Conservation (phyloP, 1,139 yeast genomes). For the Trichomonascaceae sp. region DNA sequence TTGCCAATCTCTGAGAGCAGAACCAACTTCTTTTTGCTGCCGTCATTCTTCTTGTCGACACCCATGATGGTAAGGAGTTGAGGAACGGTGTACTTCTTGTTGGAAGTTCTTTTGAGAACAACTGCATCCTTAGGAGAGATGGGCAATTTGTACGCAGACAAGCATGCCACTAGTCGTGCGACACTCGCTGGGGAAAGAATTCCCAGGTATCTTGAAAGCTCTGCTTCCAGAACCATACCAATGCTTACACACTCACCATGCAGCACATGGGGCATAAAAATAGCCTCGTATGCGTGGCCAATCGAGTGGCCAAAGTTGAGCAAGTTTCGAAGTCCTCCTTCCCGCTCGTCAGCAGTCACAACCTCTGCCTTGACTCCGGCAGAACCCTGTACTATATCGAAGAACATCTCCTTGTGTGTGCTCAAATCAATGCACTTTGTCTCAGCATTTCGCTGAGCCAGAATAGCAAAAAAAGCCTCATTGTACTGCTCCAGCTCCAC, state of each 20-base stretch:
- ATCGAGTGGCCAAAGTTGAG: slow-evolving; percentile 94
- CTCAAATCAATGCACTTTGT: slow-evolving; percentile 41
- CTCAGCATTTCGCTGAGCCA: slow-evolving; percentile 31
- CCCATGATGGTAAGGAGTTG: slow-evolving; percentile 72
- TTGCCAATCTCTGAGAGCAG: slow-evolving; percentile 73
- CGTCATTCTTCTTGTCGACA: slow-evolving; percentile 93
- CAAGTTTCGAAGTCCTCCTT: slow-evolving; percentile 83
- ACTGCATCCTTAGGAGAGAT: slow-evolving; percentile 62
- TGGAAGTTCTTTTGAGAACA: slow-evolving; percentile 54
- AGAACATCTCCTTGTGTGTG: slow-evolving; percentile 58
- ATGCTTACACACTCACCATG: slow-evolving; percentile 97
- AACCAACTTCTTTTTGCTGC: slow-evolving; percentile 78
- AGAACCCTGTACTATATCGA: slow-evolving; percentile 72
- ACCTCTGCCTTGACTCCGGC: slow-evolving; percentile 88
- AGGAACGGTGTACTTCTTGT: slow-evolving; percentile 61
- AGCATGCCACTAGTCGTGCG: slow-evolving; percentile 73
- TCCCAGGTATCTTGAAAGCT: slow-evolving; percentile 80
- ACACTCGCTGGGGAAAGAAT: slow-evolving; percentile 86
- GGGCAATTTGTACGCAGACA: slow-evolving; percentile 78
- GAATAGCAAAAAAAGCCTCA: slow-evolving; percentile 48
- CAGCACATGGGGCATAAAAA: slow-evolving; percentile 85
- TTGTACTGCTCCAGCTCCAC: slow-evolving; percentile 70
- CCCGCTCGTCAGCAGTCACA: slow-evolving; percentile 90
- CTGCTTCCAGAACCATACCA: slow-evolving; percentile 93
- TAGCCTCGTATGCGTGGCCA: slow-evolving; percentile 97